Conservation (phyloP, 345 rosid species). For the Eucalyptus brandiana region DNA sequence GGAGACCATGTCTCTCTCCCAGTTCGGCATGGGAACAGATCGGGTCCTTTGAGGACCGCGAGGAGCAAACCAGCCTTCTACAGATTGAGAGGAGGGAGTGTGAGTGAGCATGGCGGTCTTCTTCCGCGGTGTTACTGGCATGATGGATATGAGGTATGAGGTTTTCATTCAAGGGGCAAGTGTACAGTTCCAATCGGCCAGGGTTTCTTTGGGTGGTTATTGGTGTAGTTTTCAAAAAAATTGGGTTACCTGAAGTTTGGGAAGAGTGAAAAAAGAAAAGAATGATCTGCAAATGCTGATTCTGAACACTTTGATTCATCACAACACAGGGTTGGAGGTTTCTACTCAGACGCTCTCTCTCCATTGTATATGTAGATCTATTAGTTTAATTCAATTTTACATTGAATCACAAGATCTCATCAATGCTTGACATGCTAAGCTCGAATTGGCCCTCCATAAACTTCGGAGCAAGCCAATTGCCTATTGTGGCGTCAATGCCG, state of each 20-base stretch:
- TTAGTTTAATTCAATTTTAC: not conserved
- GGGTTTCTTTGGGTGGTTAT: not conserved
- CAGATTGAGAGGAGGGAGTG: conserved; percentile 83
- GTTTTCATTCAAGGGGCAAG: not conserved
- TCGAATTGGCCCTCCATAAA: not conserved
- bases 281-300: not conserved
- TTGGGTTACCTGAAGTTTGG: not conserved
- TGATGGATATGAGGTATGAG: conserved; percentile 10
- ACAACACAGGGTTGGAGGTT: not conserved
- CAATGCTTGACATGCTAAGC: not conserved
- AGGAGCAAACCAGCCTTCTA: conserved; percentile 58
- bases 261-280: not conserved
- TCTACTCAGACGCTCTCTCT: not conserved
- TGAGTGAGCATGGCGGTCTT: conserved; percentile 89
- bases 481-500: not conserved
- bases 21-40: conserved; percentile 62
- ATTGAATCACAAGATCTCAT: not conserved
- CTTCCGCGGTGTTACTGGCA: conserved; percentile 25
- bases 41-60: conserved; percentile 79
- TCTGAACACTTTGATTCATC: not conserved
- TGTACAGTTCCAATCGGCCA: conserved; percentile 16
- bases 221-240: conserved; percentile 1
- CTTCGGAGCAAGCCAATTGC: not conserved
- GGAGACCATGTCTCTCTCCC: conserved; percentile 42
- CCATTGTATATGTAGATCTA: not conserved